phyloP scores from a whole-genome alignment of 1,284 basidiomycete species.

The Ceratobasidium sp. region DNA sequence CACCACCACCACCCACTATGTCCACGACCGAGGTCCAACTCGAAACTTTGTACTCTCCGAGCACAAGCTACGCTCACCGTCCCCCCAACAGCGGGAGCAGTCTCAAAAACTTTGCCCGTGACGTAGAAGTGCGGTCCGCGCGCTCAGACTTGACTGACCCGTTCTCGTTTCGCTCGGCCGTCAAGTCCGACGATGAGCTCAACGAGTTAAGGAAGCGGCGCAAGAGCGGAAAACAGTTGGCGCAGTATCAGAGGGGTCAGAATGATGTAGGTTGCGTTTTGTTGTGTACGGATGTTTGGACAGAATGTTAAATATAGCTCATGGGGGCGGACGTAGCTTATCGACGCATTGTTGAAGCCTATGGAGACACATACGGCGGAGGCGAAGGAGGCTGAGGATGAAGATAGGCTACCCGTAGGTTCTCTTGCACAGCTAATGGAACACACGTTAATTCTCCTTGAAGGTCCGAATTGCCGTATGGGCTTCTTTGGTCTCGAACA shows the following conservation, averaged over 20 bases:
- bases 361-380: slow-evolving; percentile 88
- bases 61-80: slow-evolving; percentile 17
- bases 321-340: too few species aligned
- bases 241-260: slow-evolving; percentile 83
- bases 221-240: slow-evolving; percentile 72
- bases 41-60: slow-evolving; percentile 21
- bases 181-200: slow-evolving; percentile 72
- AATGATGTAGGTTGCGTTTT: slow-evolving; percentile 71
- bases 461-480: slow-evolving; percentile 91
- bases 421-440: slow-evolving; percentile 46
- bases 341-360: slow-evolving; percentile 85
- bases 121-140: slow-evolving; percentile 37
- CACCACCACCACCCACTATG: slow-evolving; percentile 15
- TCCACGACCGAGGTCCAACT: slow-evolving; percentile 34
- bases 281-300: background rate
- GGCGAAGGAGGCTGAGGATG: slow-evolving; percentile 74
- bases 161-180: slow-evolving; percentile 48
- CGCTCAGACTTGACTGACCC: slow-evolving; percentile 48
- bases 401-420: slow-evolving; percentile 73
- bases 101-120: slow-evolving; percentile 14
- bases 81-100: background rate
- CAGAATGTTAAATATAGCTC: background rate
- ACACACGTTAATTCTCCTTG: slow-evolving; percentile 51
- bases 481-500: slow-evolving; percentile 84
- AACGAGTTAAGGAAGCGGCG: slow-evolving; percentile 66